Evolutionary conservation across 371 early-diverging fungal genomes (phyloP).

Genomic region (Mortierella sp.): DNA sequence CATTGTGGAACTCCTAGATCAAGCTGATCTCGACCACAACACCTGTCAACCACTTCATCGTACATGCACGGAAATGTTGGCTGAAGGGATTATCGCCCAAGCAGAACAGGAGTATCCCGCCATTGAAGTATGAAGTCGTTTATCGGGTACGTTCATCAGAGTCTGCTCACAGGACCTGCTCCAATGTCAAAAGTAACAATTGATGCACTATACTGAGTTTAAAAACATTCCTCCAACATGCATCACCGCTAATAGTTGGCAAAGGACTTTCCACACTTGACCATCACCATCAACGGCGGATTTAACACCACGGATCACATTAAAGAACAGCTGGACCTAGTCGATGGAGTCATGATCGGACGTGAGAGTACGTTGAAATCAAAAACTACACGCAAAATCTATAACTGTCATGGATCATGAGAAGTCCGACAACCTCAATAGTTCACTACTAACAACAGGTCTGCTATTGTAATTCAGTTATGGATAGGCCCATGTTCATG

Average conservation of each 20-base stretch:
- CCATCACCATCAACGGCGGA: conserved; percentile 87
- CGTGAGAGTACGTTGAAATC: conserved; percentile 63
- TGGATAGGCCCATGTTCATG: conserved; percentile 62
- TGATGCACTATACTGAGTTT: too few species aligned
- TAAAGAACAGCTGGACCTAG: conserved; percentile 54
- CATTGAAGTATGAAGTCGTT: conserved; percentile 81
- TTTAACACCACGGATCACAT: conserved; percentile 64
- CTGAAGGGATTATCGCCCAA: conserved; percentile 86
- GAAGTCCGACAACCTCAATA: background rate
- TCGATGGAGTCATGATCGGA: conserved; percentile 85
- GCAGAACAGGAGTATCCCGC: conserved; percentile 87
- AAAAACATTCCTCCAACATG: background rate
- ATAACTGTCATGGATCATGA: too few species aligned
- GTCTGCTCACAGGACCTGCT: background rate
- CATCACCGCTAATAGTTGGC: conserved; percentile 39
- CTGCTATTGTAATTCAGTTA: conserved; percentile 19
- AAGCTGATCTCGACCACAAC: conserved; percentile 50
- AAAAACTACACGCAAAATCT: too few species aligned
- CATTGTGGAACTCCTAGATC: conserved; percentile 18
- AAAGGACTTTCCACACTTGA: conserved; percentile 69
- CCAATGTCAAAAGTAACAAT: background rate
- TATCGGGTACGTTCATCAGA: conserved; percentile 59
- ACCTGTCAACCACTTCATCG: conserved; percentile 68
- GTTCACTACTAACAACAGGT: too few species aligned
- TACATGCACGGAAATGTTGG: conserved; percentile 91